A percentile compares a stretch with the other conserved stretches of the same genome.
These are phyloP conservation scores for Candida namnaoensis DNA, from an alignment of 805 yeast species.

Conservation along the genomic window DNA sequence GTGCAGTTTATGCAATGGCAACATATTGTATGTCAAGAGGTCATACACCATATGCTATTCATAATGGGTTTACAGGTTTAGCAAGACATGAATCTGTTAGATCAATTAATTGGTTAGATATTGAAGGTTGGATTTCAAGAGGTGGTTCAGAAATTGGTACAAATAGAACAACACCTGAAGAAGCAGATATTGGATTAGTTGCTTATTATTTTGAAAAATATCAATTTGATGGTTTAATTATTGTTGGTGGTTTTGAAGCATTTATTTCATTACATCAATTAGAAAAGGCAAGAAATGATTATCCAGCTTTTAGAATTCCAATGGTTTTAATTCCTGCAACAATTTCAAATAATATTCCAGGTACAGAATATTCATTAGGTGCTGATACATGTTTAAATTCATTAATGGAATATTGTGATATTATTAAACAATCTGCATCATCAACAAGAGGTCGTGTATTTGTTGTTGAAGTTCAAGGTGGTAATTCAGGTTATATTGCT, in stretches of 20 bases:
- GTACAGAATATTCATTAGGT: slow-evolving; percentile 93
- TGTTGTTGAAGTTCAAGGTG: slow-evolving; percentile 98
- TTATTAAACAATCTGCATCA: slow-evolving; percentile 89
- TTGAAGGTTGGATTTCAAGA: slow-evolving; percentile 77
- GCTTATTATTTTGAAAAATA: slow-evolving; percentile 91
- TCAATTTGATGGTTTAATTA: slow-evolving; percentile 77
- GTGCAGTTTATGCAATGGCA: slow-evolving; percentile 88
- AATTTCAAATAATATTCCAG: slow-evolving; percentile 97
- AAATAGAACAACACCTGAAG: slow-evolving; percentile 76
- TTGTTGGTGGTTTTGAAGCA: slow-evolving; percentile 98
- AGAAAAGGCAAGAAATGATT: slow-evolving; percentile 62
- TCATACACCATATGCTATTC: slow-evolving; percentile 83
- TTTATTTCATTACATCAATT: slow-evolving; percentile 77
- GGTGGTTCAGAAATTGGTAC: slow-evolving; percentile 99
- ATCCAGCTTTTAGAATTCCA: slow-evolving; percentile 92
- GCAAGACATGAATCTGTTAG: slow-evolving; percentile 81
- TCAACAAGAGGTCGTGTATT: slow-evolving; percentile 91
- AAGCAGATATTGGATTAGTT: slow-evolving; percentile 75
- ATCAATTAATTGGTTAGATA: slow-evolving; percentile 72
- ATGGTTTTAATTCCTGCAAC: slow-evolving; percentile 93
- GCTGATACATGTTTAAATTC: slow-evolving; percentile 93
- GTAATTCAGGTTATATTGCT: slow-evolving; percentile 91
- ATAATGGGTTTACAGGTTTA: slow-evolving; percentile 90
- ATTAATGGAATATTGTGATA: slow-evolving; percentile 88
- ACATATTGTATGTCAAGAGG: slow-evolving; percentile 84